Evolutionary conservation across 2,329 filamentous ascomycete genomes (phyloP).

Genomic region (Fusarium ambrosium): DNA sequence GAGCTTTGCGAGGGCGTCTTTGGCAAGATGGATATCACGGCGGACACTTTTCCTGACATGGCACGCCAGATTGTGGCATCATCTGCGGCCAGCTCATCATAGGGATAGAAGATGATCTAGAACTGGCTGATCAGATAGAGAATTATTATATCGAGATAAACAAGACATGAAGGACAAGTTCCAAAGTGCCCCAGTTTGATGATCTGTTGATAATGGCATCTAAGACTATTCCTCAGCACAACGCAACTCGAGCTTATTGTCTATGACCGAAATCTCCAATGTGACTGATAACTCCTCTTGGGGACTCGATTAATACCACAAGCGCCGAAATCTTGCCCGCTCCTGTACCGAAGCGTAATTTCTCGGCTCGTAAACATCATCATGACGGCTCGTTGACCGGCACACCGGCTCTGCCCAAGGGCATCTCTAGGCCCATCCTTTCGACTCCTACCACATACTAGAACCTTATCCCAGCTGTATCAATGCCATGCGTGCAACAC

Average conservation of each 20-base stretch:
- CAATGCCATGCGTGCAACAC: not conserved
- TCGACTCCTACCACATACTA: not conserved
- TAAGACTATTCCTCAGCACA: not conserved
- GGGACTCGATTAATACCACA: too few species aligned
- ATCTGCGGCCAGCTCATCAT: slow-evolving; percentile 9
- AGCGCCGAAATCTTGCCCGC: not conserved
- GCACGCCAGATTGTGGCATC: slow-evolving; percentile 56
- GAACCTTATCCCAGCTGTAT: not conserved
- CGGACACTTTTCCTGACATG: slow-evolving; percentile 61
- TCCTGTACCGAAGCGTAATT: not conserved
- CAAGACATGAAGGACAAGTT: not conserved
- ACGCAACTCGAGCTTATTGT: too few species aligned
- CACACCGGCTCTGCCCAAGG: not conserved
- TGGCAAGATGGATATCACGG: slow-evolving; percentile 65
- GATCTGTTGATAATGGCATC: not conserved
- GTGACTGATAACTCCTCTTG: too few species aligned
- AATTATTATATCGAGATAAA: not conserved
- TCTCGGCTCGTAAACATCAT: not conserved
- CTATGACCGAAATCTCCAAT: too few species aligned
- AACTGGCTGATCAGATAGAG: not conserved
- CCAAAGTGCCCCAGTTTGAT: not conserved
- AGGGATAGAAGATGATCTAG: not conserved
- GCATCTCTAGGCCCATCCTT: not conserved
- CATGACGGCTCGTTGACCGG: not conserved
- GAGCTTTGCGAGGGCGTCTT: slow-evolving; percentile 65